Conservation (phyloP, 805 yeast species). For the Barnettozyma wickerhamii region DNA sequence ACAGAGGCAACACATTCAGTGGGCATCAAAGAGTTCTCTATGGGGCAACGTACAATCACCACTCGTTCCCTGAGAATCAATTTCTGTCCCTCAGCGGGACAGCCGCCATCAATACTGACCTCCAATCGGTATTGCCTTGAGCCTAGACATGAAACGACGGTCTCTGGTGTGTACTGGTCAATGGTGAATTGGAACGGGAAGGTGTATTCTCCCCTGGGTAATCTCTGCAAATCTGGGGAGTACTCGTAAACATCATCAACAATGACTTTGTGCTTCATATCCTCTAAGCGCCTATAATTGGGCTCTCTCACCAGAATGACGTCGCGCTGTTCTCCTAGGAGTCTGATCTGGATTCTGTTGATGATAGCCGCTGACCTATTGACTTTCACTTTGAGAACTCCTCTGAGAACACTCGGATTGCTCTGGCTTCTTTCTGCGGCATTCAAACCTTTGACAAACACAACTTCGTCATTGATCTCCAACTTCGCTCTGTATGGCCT, state of each 20-base stretch:
- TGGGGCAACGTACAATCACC: slow-evolving; percentile 15
- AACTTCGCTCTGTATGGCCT: slow-evolving; percentile 3
- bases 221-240: background rate
- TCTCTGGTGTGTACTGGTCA: slow-evolving; percentile 19
- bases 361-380: slow-evolving; percentile 7
- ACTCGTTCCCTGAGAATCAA: slow-evolving; percentile 6
- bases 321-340: slow-evolving; percentile 16
- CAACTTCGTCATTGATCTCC: slow-evolving; percentile 11
- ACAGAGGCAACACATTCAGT: slow-evolving; percentile 10
- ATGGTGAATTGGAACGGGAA: slow-evolving; percentile 23
- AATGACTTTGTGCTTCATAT: background rate
- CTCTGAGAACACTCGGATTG: slow-evolving; percentile 11
- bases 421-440: slow-evolving; percentile 14
- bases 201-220: slow-evolving; percentile 16
- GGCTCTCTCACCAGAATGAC: slow-evolving; percentile 1
- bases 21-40: slow-evolving; percentile 9
- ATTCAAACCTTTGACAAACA: slow-evolving; percentile 18
- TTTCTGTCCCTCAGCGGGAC: background rate
- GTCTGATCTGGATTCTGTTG: slow-evolving; percentile 11
- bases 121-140: slow-evolving; percentile 14
- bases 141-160: slow-evolving; percentile 11
- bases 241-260: slow-evolving; percentile 16
- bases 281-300: slow-evolving; percentile 2
- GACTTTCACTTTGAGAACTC: slow-evolving; percentile 13
- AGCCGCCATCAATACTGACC: slow-evolving; percentile 3